Percentiles rank a stretch among this genome's conserved stretches.
These are phyloP conservation scores for Populus hybrid DNA, from an alignment of 441 rosid genomes.

Conservation along the genomic window DNA sequence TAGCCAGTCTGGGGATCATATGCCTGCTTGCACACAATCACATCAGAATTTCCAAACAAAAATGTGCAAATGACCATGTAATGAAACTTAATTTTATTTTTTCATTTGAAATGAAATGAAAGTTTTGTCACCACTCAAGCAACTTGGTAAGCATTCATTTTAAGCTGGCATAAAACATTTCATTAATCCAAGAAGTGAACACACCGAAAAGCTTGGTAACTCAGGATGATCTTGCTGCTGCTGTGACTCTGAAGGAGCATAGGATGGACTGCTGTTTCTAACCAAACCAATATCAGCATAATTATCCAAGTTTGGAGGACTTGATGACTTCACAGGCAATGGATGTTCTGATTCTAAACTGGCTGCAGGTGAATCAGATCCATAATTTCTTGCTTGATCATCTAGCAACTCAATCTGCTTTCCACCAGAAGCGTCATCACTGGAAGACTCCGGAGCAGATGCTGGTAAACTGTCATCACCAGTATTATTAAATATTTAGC, in stretches of 20 bases:
- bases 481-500: not conserved
- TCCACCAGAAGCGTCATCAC: conserved; percentile 41
- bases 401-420: conserved; percentile 48
- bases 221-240: conserved; percentile 65
- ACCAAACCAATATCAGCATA: conserved; percentile 58
- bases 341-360: conserved; percentile 55
- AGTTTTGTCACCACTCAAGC: not conserved
- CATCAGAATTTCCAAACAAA: conserved; percentile 11
- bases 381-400: conserved; percentile 53
- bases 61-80: not conserved
- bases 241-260: conserved; percentile 48
- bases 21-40: conserved; percentile 43
- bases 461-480: conserved; percentile 47
- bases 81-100: not conserved
- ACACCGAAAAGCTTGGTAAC: conserved; percentile 57
- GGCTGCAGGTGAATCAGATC: conserved; percentile 56
- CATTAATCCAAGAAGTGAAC: conserved; percentile 19
- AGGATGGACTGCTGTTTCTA: conserved; percentile 49
- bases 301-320: conserved; percentile 53
- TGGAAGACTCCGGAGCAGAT: conserved; percentile 41
- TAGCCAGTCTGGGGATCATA: conserved; percentile 69
- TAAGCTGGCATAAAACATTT: not conserved
- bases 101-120: conserved; percentile 1
- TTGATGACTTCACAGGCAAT: conserved; percentile 49
- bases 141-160: not conserved